Conservation (phyloP, 2,329 filamentous ascomycete genomes). For the Talaromyces sp. region DNA sequence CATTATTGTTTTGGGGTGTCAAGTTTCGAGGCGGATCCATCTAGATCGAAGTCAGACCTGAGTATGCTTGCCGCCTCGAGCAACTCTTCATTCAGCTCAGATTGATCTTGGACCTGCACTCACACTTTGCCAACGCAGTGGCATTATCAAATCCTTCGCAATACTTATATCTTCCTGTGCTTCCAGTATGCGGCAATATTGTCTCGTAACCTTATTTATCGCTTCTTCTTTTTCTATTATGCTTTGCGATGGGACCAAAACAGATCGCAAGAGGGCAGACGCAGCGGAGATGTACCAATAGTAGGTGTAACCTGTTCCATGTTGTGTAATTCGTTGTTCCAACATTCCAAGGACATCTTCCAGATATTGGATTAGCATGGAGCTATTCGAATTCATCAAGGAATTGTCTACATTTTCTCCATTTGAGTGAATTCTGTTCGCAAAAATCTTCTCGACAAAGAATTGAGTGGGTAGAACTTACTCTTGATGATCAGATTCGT, state of each 20-base stretch:
- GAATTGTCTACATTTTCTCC: slow-evolving; percentile 19
- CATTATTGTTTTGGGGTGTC: background rate
- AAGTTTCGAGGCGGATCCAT: background rate
- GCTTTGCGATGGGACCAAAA: slow-evolving; percentile 23
- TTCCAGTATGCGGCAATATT: slow-evolving; percentile 23
- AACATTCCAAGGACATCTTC: slow-evolving; percentile 31
- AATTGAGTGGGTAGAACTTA: background rate
- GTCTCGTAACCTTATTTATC: slow-evolving; percentile 22
- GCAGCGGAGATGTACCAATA: slow-evolving; percentile 36
- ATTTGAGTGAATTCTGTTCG: background rate
- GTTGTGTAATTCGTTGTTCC: slow-evolving; percentile 31
- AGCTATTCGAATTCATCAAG: slow-evolving; percentile 20
- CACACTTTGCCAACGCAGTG: background rate
- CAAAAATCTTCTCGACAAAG: background rate
- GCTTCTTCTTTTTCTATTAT: slow-evolving; percentile 26
- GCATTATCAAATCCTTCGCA: slow-evolving; percentile 19
- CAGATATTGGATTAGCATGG: slow-evolving; percentile 21
- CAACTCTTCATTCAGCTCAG: background rate
- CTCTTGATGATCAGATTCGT: slow-evolving; percentile 11
- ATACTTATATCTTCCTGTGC: slow-evolving; percentile 21
- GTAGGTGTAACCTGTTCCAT: slow-evolving; percentile 35
- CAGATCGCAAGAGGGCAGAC: slow-evolving; percentile 28
- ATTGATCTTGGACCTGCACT: background rate
- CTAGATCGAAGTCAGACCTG: background rate
- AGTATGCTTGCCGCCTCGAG: background rate